Percentiles rank a stretch among this genome's conserved stretches.
Conservation (phyloP, 169 alveolate genomes). For the Cryptosporidium tyzzeri region DNA sequence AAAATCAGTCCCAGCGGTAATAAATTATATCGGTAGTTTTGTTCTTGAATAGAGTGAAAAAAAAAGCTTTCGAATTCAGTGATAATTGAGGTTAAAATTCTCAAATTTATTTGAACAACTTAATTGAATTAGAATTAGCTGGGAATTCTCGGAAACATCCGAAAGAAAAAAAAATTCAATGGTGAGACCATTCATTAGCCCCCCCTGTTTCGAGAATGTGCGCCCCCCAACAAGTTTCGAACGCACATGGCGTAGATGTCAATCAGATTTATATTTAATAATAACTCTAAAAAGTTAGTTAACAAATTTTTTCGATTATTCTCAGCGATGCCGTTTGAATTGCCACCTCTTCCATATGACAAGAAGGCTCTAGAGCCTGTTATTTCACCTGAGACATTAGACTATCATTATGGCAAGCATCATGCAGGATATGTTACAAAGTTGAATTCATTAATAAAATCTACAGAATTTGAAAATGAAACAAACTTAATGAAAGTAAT, state of each 20-base stretch:
- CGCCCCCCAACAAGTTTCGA: not conserved
- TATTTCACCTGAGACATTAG: constrained; percentile 91
- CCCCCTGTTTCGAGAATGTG: not conserved
- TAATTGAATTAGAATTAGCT: too few species aligned
- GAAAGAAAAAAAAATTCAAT: not conserved
- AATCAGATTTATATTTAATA: not conserved
- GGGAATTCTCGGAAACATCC: not conserved
- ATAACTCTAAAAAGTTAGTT: not conserved
- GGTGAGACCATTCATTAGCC: not conserved
- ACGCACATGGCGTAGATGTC: not conserved
- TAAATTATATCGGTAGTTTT: too few species aligned
- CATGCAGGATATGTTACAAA: constrained; percentile 93
- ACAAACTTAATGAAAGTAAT: constrained; percentile 79
- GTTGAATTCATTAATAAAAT: constrained; percentile 81
- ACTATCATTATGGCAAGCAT: constrained; percentile 94
- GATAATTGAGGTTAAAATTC: too few species aligned
- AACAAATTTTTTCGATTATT: not conserved
- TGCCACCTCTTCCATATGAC: constrained; percentile 94
- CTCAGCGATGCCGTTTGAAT: constrained; percentile 83
- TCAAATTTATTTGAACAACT: too few species aligned
- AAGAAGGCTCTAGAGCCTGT: constrained; percentile 93
- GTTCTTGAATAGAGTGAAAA: too few species aligned
- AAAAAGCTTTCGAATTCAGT: too few species aligned
- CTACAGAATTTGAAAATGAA: constrained; percentile 75
- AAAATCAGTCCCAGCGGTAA: too few species aligned